phyloP scores from a whole-genome alignment of 2,329 filamentous ascomycete species.

The Exophiala alcalophila region DNA sequence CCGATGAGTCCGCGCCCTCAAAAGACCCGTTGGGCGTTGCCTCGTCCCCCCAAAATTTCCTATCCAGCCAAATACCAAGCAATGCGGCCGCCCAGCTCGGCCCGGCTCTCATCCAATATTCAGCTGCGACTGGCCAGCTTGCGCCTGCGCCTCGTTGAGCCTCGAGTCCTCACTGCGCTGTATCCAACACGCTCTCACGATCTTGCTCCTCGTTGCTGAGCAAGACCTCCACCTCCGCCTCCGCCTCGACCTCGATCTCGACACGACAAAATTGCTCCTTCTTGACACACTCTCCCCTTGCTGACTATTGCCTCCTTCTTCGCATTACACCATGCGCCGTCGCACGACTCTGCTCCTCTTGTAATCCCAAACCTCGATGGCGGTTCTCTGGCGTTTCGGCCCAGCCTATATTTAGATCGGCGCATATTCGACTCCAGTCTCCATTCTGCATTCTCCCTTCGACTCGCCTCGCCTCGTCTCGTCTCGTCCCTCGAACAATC shows the following conservation, averaged over 20 bases:
- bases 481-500: slow-evolving; percentile 1
- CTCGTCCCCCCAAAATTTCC: too few relatives aligned
- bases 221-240: slow-evolving; percentile 2
- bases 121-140: too few relatives aligned
- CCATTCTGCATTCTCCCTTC: slow-evolving; percentile 7
- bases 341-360: slow-evolving; percentile 12
- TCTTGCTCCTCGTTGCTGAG: slow-evolving; percentile 1
- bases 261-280: slow-evolving; percentile 1
- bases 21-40: too few relatives aligned
- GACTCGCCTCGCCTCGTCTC: slow-evolving; percentile 1
- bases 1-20: too few relatives aligned
- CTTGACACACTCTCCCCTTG: too few relatives aligned
- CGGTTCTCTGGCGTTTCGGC: slow-evolving; percentile 11
- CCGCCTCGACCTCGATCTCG: too few relatives aligned
- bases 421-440: slow-evolving; percentile 20
- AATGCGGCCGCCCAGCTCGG: too few relatives aligned
- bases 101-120: too few relatives aligned
- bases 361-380: slow-evolving; percentile 4
- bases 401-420: slow-evolving; percentile 25
- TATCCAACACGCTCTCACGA: too few relatives aligned
- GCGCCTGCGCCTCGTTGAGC: too few relatives aligned
- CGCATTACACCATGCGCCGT: neutral
- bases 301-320: neutral
- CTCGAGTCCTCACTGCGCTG: too few relatives aligned
- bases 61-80: too few relatives aligned